Evolutionary conservation across 2,329 filamentous ascomycete species (phyloP).

Genomic region (Bertia moriformis): DNA sequence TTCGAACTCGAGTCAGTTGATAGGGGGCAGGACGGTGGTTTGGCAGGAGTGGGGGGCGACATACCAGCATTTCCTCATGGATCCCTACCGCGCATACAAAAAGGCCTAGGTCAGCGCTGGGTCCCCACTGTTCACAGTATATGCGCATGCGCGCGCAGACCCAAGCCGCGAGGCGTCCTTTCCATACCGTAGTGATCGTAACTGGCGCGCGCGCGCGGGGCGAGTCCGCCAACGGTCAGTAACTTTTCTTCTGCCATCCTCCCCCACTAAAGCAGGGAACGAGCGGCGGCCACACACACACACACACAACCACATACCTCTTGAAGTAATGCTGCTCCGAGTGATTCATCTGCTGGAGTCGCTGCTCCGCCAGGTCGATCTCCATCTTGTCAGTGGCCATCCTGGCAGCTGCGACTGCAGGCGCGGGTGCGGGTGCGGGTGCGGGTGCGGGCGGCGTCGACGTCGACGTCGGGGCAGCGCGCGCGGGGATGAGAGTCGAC

Average conservation of each 20-base stretch:
- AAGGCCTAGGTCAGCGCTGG: conserved; percentile 4
- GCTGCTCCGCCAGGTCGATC: conserved; percentile 41
- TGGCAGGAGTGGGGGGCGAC: conserved; percentile 25
- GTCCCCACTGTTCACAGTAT: no score
- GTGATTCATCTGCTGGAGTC: conserved; percentile 66
- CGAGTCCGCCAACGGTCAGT: conserved; percentile 17
- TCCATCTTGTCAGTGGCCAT: conserved; percentile 39
- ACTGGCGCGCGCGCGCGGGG: conserved; percentile 10
- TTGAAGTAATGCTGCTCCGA: conserved; percentile 99
- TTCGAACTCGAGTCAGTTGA: conserved; percentile 2
- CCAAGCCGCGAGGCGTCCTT: no score
- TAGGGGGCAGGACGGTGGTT: conserved; percentile 6
- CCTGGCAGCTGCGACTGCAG: neutral
- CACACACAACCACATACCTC: conserved; percentile 66
- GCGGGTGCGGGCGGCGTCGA: no score
- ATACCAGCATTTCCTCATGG: conserved; percentile 94
- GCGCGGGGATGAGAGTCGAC: no score
- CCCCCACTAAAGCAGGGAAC: conserved; percentile 5
- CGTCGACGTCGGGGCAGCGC: no score
- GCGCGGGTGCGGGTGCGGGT: no score
- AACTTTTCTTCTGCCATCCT: neutral
- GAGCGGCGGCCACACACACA: conserved; percentile 9
- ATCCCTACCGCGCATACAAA: conserved; percentile 49
- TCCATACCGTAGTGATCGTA: conserved; percentile 95
- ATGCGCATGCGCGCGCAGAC: no score